phyloP scores from a whole-genome alignment of 2,329 filamentous ascomycete species.

The Neofusicoccum laricinum region DNA sequence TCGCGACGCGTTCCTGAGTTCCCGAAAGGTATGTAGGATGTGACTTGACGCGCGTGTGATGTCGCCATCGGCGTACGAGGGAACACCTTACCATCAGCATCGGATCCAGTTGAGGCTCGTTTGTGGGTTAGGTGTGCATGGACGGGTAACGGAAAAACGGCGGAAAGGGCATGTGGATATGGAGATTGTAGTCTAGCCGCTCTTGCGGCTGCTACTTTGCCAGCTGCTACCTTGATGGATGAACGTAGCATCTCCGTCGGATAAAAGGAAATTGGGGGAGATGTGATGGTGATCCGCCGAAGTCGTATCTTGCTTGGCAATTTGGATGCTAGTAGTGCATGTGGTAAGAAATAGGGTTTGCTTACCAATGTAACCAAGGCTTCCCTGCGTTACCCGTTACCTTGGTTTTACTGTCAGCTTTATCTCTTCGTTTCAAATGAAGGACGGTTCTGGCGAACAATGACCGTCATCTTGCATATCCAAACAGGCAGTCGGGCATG shows the following conservation, averaged over 20 bases:
- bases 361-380: not conserved
- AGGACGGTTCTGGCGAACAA: not conserved
- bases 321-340: not conserved
- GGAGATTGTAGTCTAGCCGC: not conserved
- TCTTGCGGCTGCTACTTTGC: not conserved
- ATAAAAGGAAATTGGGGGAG: not conserved
- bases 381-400: not conserved
- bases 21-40: not conserved
- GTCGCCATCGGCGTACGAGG: not conserved
- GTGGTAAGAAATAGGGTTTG: constrained; percentile 1
- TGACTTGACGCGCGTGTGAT: not conserved
- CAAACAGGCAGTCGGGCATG: not conserved
- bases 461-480: not conserved
- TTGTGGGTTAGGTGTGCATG: too few relatives aligned
- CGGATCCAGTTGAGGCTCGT: not conserved
- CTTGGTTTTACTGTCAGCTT: not conserved
- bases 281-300: not conserved
- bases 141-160: too few relatives aligned
- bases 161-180: too few relatives aligned
- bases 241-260: not conserved
- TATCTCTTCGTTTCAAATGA: too few relatives aligned
- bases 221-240: not conserved
- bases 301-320: not conserved
- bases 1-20: not conserved
- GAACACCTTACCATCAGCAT: not conserved